These are phyloP conservation scores for Patellaria atrata DNA, from an alignment of 495 filamentous ascomycete species.

Conservation along the genomic window DNA sequence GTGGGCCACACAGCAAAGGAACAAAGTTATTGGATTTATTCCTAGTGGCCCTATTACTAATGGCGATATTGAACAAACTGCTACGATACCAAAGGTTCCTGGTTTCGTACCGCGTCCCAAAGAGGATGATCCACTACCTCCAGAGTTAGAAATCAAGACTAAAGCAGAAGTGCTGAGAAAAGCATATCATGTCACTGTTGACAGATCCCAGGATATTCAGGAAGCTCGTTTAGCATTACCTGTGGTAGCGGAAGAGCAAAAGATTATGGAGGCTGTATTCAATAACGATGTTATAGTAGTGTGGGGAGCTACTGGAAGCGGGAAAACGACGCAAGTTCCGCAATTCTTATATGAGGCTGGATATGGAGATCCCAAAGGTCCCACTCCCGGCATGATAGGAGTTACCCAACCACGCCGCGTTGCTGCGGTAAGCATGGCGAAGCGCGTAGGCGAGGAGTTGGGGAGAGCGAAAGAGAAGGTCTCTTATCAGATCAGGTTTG, in stretches of 20 bases:
- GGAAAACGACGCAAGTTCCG: constrained; percentile 93
- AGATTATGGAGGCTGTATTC: constrained; percentile 95
- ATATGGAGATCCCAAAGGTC: constrained; percentile 62
- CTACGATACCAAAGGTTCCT: constrained; percentile 21
- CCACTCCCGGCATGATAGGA: constrained; percentile 82
- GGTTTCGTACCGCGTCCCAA: constrained; percentile 45
- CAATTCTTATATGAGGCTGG: constrained; percentile 93
- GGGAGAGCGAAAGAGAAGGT: constrained; percentile 50
- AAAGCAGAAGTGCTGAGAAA: constrained; percentile 48
- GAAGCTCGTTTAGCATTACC: constrained; percentile 64
- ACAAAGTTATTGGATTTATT: constrained; percentile 52
- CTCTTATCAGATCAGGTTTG: constrained; percentile 86
- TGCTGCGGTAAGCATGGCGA: constrained; percentile 88
- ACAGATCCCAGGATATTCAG: constrained; percentile 60
- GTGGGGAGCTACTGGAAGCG: constrained; percentile 92
- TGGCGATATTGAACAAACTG: constrained; percentile 13
- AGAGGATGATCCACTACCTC: constrained; percentile 62
- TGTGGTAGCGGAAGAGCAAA: constrained; percentile 88
- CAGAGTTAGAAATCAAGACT: constrained; percentile 48
- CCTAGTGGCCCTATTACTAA: constrained; percentile 29
- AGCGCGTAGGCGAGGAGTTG: constrained; percentile 74
- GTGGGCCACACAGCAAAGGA: constrained; percentile 79
- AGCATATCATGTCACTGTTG: constrained; percentile 59
- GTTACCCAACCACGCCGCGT: constrained; percentile 90
- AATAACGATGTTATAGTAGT: constrained; percentile 77